Conservation (phyloP, 495 filamentous ascomycete genomes). For the Friedmanniomyces simplex region DNA sequence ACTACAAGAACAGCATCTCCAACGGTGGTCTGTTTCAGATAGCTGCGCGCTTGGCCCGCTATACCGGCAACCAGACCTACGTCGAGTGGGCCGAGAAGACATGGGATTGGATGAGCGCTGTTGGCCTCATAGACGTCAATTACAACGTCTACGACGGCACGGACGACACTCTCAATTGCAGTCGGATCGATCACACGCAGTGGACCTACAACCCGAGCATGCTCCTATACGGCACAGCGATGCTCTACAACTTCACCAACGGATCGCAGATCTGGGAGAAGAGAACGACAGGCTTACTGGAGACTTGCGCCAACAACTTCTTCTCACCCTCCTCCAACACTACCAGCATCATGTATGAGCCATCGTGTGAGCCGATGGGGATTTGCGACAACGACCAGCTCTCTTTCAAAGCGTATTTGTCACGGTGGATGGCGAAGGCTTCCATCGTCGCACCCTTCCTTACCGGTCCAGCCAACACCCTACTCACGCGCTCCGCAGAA, state of each 20-base stretch:
- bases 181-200: conserved; percentile 33
- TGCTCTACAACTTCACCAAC: conserved; percentile 57
- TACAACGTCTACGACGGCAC: conserved; percentile 33
- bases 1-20: conserved; percentile 60
- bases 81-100: conserved; percentile 28
- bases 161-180: conserved; percentile 27
- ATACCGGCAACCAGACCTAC: conserved; percentile 55
- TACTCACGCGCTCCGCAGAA: conserved; percentile 28
- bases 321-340: conserved; percentile 12
- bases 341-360: conserved; percentile 35
- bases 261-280: conserved; percentile 23
- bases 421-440: conserved; percentile 34
- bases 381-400: conserved; percentile 35
- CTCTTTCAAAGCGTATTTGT: conserved; percentile 38
- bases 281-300: conserved; percentile 21
- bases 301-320: conserved; percentile 26
- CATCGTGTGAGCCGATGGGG: conserved; percentile 29
- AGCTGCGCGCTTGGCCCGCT: conserved; percentile 58
- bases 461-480: conserved; percentile 23
- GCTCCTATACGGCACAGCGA: conserved; percentile 53
- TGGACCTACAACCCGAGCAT: conserved; percentile 59
- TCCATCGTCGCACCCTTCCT: conserved; percentile 34
- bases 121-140: conserved; percentile 24
- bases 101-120: conserved; percentile 27
- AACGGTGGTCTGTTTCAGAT: conserved; percentile 63